Conservation (phyloP, 2,329 filamentous ascomycete species). For the Alternaria alternata region DNA sequence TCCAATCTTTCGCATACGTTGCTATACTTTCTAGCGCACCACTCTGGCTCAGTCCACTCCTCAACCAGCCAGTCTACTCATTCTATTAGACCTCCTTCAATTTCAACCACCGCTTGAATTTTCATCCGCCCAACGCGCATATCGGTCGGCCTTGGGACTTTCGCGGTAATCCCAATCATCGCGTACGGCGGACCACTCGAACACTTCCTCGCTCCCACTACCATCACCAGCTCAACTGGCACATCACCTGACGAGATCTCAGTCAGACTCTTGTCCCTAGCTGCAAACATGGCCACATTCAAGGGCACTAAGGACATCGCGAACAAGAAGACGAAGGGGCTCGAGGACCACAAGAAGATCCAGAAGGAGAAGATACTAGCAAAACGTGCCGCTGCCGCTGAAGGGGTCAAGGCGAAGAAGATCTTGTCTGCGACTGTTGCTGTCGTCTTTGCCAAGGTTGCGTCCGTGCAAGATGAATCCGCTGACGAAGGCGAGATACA, state of each 20-base stretch:
- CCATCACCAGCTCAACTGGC: background rate
- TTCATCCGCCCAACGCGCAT: background rate
- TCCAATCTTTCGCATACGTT: background rate
- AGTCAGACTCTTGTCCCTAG: background rate
- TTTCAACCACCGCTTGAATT: too few relatives aligned
- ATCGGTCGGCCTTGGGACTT: accelerated
- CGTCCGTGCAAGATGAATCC: too few relatives aligned
- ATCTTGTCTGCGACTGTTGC: background rate
- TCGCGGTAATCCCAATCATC: background rate
- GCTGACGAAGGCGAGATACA: background rate
- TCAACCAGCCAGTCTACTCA: background rate
- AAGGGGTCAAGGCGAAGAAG: background rate
- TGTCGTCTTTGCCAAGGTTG: background rate
- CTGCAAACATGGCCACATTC: background rate
- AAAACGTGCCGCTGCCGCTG: conserved; percentile 8
- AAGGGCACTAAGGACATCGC: background rate
- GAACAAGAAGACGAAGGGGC: conserved; percentile 10
- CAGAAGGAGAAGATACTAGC: conserved; percentile 11
- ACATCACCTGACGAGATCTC: background rate
- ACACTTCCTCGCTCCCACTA: background rate
- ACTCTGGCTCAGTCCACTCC: background rate
- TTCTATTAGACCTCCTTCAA: background rate
- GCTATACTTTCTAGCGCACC: background rate
- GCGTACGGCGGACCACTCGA: too few relatives aligned
- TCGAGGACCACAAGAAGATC: conserved; percentile 12